Evolutionary conservation across 495 filamentous ascomycete genomes (phyloP).

Genomic region (Zalerion maritima): DNA sequence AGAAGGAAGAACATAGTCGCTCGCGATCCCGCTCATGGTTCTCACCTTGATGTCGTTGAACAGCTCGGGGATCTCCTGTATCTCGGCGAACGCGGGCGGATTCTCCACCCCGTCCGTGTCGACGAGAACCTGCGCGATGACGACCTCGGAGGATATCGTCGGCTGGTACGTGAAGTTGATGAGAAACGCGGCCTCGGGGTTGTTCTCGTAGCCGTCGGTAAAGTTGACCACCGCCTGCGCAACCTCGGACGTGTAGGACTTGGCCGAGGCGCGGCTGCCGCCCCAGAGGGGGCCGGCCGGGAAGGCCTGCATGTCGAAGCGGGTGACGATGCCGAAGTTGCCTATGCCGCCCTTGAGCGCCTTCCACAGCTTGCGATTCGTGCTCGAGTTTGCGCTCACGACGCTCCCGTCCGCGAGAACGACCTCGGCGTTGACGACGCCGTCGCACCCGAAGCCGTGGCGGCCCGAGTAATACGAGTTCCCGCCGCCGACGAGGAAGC

Average conservation of each 20-base stretch:
- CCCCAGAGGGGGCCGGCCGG: conserved; percentile 29
- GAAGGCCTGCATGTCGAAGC: conserved; percentile 35
- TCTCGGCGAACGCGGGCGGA: conserved; percentile 10
- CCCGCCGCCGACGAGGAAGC: conserved; percentile 42
- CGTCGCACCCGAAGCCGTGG: conserved; percentile 36
- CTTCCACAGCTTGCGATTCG: conserved; percentile 31
- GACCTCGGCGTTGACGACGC: conserved; percentile 34
- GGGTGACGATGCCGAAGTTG: conserved; percentile 50
- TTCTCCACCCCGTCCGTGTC: conserved; percentile 10
- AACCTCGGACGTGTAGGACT: conserved; percentile 3
- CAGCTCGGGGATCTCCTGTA: conserved; percentile 12
- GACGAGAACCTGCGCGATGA: conserved; percentile 8
- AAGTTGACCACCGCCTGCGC: conserved; percentile 13
- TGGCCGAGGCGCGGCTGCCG: conserved; percentile 12
- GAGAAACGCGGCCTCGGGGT: conserved; percentile 6
- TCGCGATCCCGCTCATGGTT: conserved; percentile 10
- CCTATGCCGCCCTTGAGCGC: conserved; percentile 42
- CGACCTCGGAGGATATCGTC: conserved; percentile 4
- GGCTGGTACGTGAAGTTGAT: conserved; percentile 2
- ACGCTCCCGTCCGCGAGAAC: conserved; percentile 24
- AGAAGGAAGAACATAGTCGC: conserved; percentile 3
- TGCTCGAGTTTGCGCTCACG: conserved; percentile 16
- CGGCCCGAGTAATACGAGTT: conserved; percentile 32
- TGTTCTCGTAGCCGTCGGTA: conserved; percentile 6
- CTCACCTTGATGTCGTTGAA: conserved; percentile 11